Evolutionary conservation across 495 filamentous ascomycete genomes (phyloP), one percentile per base, ranked within the genome.

Genomic region (Staphylotrichum tortipilum): DNA sequence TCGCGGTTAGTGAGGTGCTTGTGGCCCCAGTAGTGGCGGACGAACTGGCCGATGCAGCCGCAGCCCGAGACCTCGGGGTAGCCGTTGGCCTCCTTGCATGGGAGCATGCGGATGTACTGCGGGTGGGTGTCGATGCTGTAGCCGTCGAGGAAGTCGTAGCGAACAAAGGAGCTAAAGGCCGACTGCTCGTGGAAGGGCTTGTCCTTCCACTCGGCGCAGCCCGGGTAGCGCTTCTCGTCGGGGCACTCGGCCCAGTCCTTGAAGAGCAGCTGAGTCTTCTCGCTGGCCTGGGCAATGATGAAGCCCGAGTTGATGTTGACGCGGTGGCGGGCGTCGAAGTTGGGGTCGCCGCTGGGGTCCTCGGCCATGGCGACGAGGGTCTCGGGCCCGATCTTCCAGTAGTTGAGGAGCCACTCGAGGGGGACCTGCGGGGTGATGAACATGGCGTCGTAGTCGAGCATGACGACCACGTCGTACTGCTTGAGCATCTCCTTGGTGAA

Each of bases 331-430:
- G 44, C 2, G 46, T 65, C 62, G 3, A 44, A 35, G 31, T 65
- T 65, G 44, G 35, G 17, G 4, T 52, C 44, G 33, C 31, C 58
- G 7, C 53, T 29, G 2, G 68, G 66, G 34, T 75, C 72, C 29
- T 65, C 50, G 36, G 75, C 66, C 64, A 77, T 65, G 45, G 74
- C 69, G 36, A 74, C 58, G 11, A 73, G 60, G 18, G 65, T 72
- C 8, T 68, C 54, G 8, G 56, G 34, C 30, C 59, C 62, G 46
- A 76, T 68, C 40, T 68, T 58, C 75, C 74, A 78, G 61, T 74
- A 72, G 61, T 77, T 77, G 15, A 78, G 57, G 23, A 78, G 65
- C 73, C 75, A 78, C 55, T 78, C 75, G 24, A 77, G 51, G 7
- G 75, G 73, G 7, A 78, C 52, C 36, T 78, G 68, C 33, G 68